Evolutionary conservation across 345 rosid genomes (phyloP).

Genomic region (Dimocarpus longan): DNA sequence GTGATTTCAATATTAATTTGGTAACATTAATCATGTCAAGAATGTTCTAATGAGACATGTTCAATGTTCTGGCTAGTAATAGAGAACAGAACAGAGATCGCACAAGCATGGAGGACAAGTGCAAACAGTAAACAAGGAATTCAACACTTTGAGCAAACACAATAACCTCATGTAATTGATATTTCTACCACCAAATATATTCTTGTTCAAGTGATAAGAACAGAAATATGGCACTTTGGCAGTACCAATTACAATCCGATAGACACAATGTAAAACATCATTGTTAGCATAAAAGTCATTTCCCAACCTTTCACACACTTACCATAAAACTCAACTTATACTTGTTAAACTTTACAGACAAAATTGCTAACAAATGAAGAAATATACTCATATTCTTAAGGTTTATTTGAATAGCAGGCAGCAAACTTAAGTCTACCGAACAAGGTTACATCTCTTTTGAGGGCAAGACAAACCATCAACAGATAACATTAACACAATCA

Average conservation of each 20-base stretch:
- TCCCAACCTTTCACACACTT: not conserved
- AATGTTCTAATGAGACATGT: not conserved
- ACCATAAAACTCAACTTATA: not conserved
- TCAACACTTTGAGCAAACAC: not conserved
- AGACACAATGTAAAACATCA: not conserved
- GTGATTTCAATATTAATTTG: not conserved
- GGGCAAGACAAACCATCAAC: not conserved
- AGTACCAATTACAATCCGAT: not conserved
- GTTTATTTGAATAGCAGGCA: not conserved
- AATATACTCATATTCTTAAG: not conserved
- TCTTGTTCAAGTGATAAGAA: not conserved
- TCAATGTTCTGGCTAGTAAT: not conserved
- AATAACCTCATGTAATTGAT: not conserved
- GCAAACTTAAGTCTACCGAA: not conserved
- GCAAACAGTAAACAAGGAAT: not conserved
- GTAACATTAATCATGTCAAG: too few species aligned
- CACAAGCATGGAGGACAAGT: not conserved
- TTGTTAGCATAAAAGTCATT: not conserved
- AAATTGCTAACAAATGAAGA: not conserved
- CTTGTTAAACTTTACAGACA: not conserved
- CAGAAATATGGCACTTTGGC: not conserved
- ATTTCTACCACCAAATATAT: slow-evolving; percentile 1
- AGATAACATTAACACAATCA: not conserved
- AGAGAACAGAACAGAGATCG: not conserved
- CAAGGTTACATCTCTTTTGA: not conserved